A percentile compares a stretch with the other conserved stretches of the same genome.
Conservation (phyloP, 192 early-diverging fungal genomes). For the Backusella macrospora region DNA sequence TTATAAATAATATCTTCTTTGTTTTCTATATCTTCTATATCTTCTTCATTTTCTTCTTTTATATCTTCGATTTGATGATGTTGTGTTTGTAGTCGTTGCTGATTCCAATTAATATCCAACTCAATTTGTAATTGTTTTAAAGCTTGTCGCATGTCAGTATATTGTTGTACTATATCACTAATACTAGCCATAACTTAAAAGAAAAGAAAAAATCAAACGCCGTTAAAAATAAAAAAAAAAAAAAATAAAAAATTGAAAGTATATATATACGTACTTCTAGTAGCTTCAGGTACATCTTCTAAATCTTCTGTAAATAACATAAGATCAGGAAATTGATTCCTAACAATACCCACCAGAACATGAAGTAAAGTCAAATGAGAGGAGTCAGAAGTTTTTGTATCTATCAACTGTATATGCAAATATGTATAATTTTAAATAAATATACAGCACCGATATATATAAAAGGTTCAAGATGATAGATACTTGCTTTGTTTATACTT, state of each 20-base stretch:
- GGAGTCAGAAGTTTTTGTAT: constrained; percentile 72
- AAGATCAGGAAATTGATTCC: constrained; percentile 61
- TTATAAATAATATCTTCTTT: too few relatives aligned
- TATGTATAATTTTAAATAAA: too few relatives aligned
- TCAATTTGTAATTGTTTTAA: constrained; percentile 52
- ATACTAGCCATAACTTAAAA: constrained; percentile 31
- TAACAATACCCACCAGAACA: constrained; percentile 66
- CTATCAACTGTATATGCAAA: constrained; percentile 58
- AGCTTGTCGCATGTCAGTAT: constrained; percentile 37
- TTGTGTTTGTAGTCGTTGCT: background rate
- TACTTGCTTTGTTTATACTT: constrained; percentile 71
- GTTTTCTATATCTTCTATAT: too few relatives aligned
- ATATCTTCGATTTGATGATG: constrained; percentile 24
- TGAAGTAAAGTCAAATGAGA: constrained; percentile 73
- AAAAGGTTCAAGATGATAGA: background rate
- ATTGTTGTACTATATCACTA: constrained; percentile 37
- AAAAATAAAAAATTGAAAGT: background rate
- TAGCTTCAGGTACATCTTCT: constrained; percentile 62
- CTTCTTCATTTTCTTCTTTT: too few relatives aligned
- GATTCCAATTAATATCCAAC: constrained; percentile 41
- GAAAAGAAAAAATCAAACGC: background rate
- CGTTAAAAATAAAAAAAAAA: background rate
- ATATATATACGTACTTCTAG: constrained; percentile 50
- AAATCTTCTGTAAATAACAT: constrained; percentile 68
- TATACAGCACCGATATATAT: too few relatives aligned